Evolutionary conservation across 2,329 filamentous ascomycete genomes (phyloP), one percentile per base, ranked within the genome.

Genomic region (Cordyceps tenuipes): DNA sequence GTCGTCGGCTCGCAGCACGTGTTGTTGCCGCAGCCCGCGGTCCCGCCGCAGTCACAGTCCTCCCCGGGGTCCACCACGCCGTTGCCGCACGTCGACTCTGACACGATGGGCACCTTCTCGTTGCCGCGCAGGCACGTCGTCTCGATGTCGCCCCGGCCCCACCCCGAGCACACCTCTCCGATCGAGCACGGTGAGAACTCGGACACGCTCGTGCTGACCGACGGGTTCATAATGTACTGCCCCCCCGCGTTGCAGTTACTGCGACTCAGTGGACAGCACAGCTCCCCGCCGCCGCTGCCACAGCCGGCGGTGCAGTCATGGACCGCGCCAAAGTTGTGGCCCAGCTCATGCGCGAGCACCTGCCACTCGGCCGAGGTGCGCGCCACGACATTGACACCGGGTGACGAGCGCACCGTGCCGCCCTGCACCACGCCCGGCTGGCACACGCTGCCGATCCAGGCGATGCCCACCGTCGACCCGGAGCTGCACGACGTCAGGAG

Each of bases 171-270:
- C 59, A 96, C 88, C 65, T 94, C 95, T 52, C 92, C 91, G 61
- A 96, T 79, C 3, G 85, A 87, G 73, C 91, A 96, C 2, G 85
- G 80, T 1, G 90, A 95, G 72, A 96, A 96, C 39, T 79, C 76
- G 0, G 80, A 85, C 68, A 95, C 88, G 46, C 83, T 81, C 6
- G 78, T 71, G 8, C 79, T 80, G 1, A 91, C 91, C 26, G 86
- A 90, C 0, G 91, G 92, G 69, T 96, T 96, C 91, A 96, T 96
- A 71, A 96, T 88, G 72, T 84, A 96, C 61, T 79, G 74, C 12
- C 82, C 85, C 47, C 80, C 75, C 21, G 91, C 91, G 71, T 92
- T 78, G 71, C 91, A 96, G 0, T 76, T 80, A 19, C 64, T 70
- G 12, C 75, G 65, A 64, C 79, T 87, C 1, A 93, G 76, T 0